Evolutionary conservation across 169 alveolate species (phyloP).

Genomic region (Babesia ovata): DNA sequence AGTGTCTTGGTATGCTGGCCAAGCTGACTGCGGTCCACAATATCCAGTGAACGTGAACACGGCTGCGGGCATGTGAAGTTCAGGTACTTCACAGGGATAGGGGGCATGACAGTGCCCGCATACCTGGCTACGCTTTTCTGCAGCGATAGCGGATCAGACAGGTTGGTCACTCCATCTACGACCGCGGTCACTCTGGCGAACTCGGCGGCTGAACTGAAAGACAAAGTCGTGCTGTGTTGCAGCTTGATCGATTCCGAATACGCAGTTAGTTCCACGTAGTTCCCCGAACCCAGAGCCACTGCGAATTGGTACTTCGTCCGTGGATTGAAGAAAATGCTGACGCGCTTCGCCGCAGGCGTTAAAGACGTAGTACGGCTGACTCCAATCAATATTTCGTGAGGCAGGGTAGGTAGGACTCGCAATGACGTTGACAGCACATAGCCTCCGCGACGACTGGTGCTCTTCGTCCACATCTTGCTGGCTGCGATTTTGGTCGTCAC

Average conservation of each 20-base stretch:
- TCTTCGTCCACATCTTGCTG: conserved; percentile 33
- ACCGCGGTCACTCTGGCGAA: conserved; percentile 7
- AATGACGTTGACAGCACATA: background rate
- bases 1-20: conserved; percentile 27
- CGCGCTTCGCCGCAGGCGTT: conserved; percentile 8
- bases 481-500: conserved; percentile 20
- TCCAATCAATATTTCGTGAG: conserved; percentile 26
- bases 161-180: conserved; percentile 32
- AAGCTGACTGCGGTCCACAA: conserved; percentile 34
- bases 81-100: conserved; percentile 23
- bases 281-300: conserved; percentile 39
- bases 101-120: background rate
- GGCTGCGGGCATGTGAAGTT: conserved; percentile 20
- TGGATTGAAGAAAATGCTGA: conserved; percentile 41
- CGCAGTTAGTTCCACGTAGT: conserved; percentile 26
- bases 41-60: conserved; percentile 38
- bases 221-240: conserved; percentile 20
- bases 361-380: background rate
- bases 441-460: background rate
- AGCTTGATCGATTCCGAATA: conserved; percentile 39
- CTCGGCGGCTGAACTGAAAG: conserved; percentile 14
- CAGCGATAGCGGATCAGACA: conserved; percentile 14
- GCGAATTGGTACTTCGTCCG: conserved; percentile 34
- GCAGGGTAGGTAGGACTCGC: conserved; percentile 11
- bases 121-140: background rate